Evolutionary conservation across 225 moss, liverwort and hornwort genomes (phyloP).

Genomic region (Lunularia cruciata): DNA sequence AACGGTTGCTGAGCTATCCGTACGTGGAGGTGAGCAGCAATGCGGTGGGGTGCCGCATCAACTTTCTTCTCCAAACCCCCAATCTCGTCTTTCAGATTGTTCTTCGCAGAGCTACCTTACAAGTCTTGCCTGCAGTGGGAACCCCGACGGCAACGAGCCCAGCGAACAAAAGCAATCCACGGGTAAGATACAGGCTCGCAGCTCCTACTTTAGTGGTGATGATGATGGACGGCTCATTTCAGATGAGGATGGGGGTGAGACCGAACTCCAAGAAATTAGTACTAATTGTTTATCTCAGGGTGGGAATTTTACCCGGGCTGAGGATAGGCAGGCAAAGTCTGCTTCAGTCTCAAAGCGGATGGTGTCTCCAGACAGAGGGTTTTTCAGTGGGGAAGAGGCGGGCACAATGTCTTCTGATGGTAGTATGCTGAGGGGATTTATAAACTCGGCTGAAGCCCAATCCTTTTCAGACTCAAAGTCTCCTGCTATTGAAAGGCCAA

Average conservation of each 20-base stretch:
- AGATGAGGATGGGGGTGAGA: conserved; percentile 61
- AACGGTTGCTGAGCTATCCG: conserved; percentile 41
- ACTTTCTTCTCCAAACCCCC: conserved; percentile 60
- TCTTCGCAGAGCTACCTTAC: conserved; percentile 83
- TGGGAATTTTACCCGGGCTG: conserved; percentile 50
- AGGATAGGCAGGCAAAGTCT: conserved; percentile 40
- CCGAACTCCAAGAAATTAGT: conserved; percentile 58
- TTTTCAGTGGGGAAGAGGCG: conserved; percentile 23
- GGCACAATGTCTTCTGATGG: conserved; percentile 17
- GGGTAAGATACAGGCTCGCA: conserved; percentile 33
- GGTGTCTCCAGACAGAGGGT: conserved; percentile 14
- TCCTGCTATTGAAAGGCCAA: conserved; percentile 55
- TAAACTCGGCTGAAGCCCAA: conserved; percentile 25
- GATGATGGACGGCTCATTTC: conserved; percentile 47
- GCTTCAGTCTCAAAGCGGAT: conserved; percentile 28
- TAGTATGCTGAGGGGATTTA: conserved; percentile 38
- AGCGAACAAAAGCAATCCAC: conserved; percentile 37
- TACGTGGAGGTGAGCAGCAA: conserved; percentile 46
- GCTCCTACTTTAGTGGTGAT: conserved; percentile 70
- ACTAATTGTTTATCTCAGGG: conserved; percentile 66
- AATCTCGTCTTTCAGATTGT: conserved; percentile 75
- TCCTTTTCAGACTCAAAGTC: conserved; percentile 33
- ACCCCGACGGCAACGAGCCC: conserved; percentile 32
- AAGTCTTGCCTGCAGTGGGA: conserved; percentile 43
- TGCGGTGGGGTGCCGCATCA: conserved; percentile 28